Base-by-base conservation (phyloP, 2,329 filamentous ascomycete genomes). In the Tolypocladium inflatum region DNA sequence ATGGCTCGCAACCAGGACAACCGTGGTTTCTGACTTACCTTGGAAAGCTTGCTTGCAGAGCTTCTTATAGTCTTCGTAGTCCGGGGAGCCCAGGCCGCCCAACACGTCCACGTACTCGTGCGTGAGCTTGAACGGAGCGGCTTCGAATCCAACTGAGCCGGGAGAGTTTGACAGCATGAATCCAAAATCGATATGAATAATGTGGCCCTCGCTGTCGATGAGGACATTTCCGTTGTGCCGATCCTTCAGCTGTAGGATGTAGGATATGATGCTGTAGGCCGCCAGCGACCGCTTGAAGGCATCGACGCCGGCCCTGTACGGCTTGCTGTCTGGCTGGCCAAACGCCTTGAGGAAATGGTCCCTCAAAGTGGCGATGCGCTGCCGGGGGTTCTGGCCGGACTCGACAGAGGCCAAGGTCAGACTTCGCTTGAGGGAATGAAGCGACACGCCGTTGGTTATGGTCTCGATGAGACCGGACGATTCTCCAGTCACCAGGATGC, bases 121-220 rank as follows among this genome's bases (percentile, higher is more conserved):
- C 1, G 90, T 92, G 33, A 94, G 78, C 75, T 94, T 94, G 74
- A 94, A 94, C 1, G 90, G 90, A 5, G 90, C 90, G 17, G 90
- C 90, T 73, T 94, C 90, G 66, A 94, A 94, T 2, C 89, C 89
- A 68, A 94, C 89, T 10, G 86, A 88, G 0, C 90, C 90, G 0
- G 90, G 90, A 1, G 89, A 91, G 71, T 94, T 94, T 53, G 88
- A 92, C 39, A 94, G 78, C 88, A 94, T 93, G 70, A 94, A 94
- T 57, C 90, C 90, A 71, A 94, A 94, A 72, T 94, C 90, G 61
- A 94, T 94, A 69, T 94, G 90, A 60, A 94, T 86, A 58, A 93
- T 91, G 68, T 94, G 90, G 11, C 90, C 90, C 70, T 90, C 87
- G 66, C 89, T 91, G 71, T 93, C 90, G 66, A 94, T 88, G 60